Base-by-base conservation (phyloP, 306 rosid species). In the Cucurbita argyrosperma region DNA sequence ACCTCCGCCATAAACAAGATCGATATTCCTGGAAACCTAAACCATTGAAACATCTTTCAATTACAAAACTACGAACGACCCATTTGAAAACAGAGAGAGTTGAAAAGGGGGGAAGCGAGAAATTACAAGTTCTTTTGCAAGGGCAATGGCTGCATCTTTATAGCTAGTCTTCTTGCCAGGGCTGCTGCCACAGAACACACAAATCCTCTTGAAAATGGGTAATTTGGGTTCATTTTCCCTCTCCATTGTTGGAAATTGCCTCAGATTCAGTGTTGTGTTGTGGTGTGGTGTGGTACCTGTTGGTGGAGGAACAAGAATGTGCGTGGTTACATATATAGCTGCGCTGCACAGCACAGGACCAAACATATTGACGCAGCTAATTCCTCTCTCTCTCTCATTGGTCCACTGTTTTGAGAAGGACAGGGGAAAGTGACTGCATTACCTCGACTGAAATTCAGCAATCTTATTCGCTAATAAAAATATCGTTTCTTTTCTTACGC, bases 181-280 rank as follows among this genome's bases (percentile, higher is more conserved):
- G 74, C 98, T 90, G 65, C 98, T 93, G 6, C 97, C 98, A 81
- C 98, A 93, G 80, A 93, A 93, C 14, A 93, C 98, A 84, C 98
- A 90, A 79, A 93, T 81, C 86, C 87, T 89, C 78, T 89, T 89
- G 91, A 93, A 93, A 75, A 86, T 90, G n/a, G 98, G 87, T 78
- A 30, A 61, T 64, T 81, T 83, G 63, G 78, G 81, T 62, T 90
- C 84, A 13, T 1, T 63, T 23, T 81, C 88, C 64, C 66, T 84
- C 83, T 90, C 90, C 84, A 80, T 85, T 50, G 50, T 30, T 30
- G 35, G 63, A 59, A 82, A 45, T 60, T 60, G 78, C 65, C 77
- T 57, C 61, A 46, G 66, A 38, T 49, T 83, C 61, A 76, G 80
- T 75, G 85, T 50, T 50, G 80, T 75, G 85, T 50, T 50, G 5